Percentiles rank a stretch among this genome's conserved stretches.
Conservation (phyloP, 2,329 filamentous ascomycete genomes). For the Colletotrichum horii region DNA sequence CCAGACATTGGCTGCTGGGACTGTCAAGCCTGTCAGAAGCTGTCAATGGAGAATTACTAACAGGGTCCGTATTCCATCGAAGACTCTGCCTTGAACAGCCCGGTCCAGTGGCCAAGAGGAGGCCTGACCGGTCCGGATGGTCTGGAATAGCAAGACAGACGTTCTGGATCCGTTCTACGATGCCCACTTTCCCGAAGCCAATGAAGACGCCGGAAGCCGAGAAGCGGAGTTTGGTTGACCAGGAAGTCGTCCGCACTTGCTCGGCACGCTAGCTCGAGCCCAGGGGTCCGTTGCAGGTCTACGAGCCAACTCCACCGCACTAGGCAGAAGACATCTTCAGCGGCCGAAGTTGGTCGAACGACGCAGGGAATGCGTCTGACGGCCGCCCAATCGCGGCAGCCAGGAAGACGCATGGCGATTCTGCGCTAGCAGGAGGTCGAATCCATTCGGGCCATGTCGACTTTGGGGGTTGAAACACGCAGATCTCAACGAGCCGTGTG, state of each 20-base stretch:
- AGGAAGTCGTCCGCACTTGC: not conserved
- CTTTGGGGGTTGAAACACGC: conserved; percentile 15
- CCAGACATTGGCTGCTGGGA: not conserved
- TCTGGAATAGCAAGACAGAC: not conserved
- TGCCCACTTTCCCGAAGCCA: not conserved
- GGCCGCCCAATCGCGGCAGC: not conserved
- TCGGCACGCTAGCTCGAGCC: not conserved
- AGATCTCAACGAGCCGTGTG: not conserved
- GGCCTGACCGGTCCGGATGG: not conserved
- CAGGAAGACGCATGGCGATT: not conserved
- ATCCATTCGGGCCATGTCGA: not conserved
- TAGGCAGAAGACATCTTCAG: conserved; percentile 14
- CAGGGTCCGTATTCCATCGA: not conserved
- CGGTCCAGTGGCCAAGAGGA: not conserved
- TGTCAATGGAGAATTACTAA: not conserved
- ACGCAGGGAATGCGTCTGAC: not conserved
- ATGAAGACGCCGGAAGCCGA: not conserved
- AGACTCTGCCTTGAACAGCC: not conserved
- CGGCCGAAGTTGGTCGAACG: not conserved
- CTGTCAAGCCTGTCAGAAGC: not conserved
- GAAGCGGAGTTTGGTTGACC: not conserved
- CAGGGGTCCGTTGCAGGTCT: not conserved
- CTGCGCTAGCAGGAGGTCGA: not conserved
- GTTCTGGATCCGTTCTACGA: not conserved
- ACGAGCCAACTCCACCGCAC: conserved; percentile 4